Evolutionary conservation across 306 rosid genomes (phyloP).

Genomic region (Morella rubra): DNA sequence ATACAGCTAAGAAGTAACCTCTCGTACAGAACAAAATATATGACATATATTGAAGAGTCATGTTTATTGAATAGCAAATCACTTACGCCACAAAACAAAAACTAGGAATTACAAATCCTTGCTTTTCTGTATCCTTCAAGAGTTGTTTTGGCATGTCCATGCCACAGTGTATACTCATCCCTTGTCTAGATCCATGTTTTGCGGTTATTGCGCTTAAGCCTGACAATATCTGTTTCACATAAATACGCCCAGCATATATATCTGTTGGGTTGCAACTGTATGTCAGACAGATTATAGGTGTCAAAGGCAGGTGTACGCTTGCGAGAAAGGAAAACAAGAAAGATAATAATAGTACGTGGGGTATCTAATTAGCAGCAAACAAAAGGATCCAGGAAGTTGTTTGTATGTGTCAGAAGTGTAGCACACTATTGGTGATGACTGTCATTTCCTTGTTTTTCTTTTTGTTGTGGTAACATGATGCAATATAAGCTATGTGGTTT

Average conservation of each 20-base stretch:
- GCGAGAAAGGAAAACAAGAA: background rate
- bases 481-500: background rate
- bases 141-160: background rate
- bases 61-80: background rate
- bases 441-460: too few relatives aligned
- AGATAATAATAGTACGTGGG: background rate
- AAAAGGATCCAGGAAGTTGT: background rate
- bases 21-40: background rate
- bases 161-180: background rate
- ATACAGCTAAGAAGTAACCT: background rate
- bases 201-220: background rate
- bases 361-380: background rate
- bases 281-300: background rate
- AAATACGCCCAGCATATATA: background rate
- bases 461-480: background rate
- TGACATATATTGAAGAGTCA: background rate
- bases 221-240: background rate
- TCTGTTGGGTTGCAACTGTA: background rate
- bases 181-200: background rate
- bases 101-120: background rate
- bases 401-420: background rate
- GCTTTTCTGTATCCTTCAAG: conserved; percentile 1
- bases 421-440: background rate
- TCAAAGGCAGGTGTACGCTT: background rate
- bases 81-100: too few relatives aligned